phyloP scores from a whole-genome alignment of 129 eudicot genomes.

The Saussurea involucrata region DNA sequence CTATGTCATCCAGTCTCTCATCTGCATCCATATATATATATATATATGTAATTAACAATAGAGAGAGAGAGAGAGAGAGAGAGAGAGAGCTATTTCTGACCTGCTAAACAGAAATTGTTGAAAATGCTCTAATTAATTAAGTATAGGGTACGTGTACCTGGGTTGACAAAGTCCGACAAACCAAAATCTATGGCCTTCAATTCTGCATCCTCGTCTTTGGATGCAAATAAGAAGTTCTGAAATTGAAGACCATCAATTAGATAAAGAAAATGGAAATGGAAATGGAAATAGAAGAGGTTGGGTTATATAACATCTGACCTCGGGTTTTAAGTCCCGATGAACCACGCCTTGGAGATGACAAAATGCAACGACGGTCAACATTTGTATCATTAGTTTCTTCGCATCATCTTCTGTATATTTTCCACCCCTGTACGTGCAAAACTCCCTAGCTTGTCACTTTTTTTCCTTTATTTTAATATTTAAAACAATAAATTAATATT shows the following conservation, averaged over 20 bases:
- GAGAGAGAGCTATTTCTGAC: too few species aligned
- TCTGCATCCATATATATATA: slow-evolving; percentile 13
- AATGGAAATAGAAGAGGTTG: not conserved
- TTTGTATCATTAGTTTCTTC: slow-evolving; percentile 30
- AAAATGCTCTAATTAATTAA: too few species aligned
- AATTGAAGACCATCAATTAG: not conserved
- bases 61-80: not conserved
- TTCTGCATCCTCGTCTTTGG: slow-evolving; percentile 27
- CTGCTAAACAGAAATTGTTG: too few species aligned
- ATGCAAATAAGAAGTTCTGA: slow-evolving; percentile 35
- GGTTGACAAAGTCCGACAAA: slow-evolving; percentile 32
- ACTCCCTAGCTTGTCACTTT: too few species aligned
- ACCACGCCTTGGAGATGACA: slow-evolving; percentile 43
- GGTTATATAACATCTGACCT: slow-evolving; percentile 20
- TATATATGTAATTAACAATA: too few species aligned
- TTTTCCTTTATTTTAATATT: not conserved
- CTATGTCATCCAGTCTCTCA: slow-evolving; percentile 32
- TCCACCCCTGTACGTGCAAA: too few species aligned
- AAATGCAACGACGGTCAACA: slow-evolving; percentile 31
- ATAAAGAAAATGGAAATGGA: too few species aligned
- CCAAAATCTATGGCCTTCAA: slow-evolving; percentile 39
- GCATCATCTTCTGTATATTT: slow-evolving; percentile 32
- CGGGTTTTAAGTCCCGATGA: slow-evolving; percentile 41
- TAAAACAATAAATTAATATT: not conserved
- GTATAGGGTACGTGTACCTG: slow-evolving; percentile 11